phyloP scores from a whole-genome alignment of 2,329 filamentous ascomycete genomes.

The Sclerotinia spermophila region DNA sequence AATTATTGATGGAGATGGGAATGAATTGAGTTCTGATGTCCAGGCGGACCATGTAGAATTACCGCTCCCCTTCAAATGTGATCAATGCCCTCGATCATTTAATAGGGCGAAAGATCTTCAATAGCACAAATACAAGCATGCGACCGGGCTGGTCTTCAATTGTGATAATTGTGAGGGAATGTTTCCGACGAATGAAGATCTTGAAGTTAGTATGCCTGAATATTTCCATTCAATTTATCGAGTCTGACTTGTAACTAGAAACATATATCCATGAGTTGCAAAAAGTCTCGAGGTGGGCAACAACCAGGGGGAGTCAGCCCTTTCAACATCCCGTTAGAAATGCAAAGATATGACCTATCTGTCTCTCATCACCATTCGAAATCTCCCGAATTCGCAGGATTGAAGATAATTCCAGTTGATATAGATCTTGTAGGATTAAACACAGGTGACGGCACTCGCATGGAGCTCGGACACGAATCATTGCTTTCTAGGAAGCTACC shows the following conservation, averaged over 20 bases:
- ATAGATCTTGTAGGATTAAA: not conserved
- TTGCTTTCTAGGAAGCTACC: not conserved
- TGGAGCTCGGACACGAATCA: not conserved
- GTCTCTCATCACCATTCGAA: not conserved
- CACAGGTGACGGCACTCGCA: not conserved
- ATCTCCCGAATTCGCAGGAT: not conserved
- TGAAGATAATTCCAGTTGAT: not conserved
- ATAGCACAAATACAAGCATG: constrained; percentile 6
- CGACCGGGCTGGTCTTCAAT: not conserved
- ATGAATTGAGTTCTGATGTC: not conserved
- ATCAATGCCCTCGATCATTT: not conserved
- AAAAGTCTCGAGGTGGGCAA: not conserved
- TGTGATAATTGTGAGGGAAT: constrained; percentile 3
- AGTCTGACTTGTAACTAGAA: not conserved
- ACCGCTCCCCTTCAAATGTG: not conserved
- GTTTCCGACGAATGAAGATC: constrained; percentile 2
- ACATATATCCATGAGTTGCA: not conserved
- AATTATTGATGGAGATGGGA: too few species aligned
- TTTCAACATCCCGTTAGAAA: not conserved
- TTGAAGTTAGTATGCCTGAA: not conserved
- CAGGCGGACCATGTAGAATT: not conserved
- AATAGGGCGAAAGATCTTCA: not conserved
- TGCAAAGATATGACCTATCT: not conserved
- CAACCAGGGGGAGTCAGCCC: not conserved
- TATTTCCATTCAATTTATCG: not conserved